Conservation (phyloP, 345 rosid species). For the Citrus inodora region DNA sequence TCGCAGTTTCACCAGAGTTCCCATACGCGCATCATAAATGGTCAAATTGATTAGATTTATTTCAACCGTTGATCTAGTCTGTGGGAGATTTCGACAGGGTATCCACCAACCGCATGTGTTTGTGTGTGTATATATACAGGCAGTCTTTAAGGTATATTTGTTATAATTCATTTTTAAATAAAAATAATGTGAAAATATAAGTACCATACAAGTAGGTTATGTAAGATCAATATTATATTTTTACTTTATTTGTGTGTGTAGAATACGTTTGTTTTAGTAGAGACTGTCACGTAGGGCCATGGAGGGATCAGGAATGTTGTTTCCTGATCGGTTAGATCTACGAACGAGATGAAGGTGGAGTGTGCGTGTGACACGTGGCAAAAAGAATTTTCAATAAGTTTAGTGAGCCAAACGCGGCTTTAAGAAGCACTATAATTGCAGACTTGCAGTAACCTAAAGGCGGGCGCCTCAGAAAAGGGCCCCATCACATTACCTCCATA, state of each 20-base stretch:
- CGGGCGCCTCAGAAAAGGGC: slow-evolving; percentile 9
- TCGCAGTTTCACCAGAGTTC: not conserved
- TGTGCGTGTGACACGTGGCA: too few relatives aligned
- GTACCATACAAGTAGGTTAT: too few relatives aligned
- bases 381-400: not conserved
- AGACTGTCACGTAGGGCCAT: not conserved
- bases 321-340: not conserved
- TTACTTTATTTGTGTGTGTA: too few relatives aligned
- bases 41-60: slow-evolving; percentile 3
- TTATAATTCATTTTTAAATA: too few relatives aligned
- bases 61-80: not conserved
- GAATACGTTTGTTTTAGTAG: not conserved
- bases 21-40: not conserved
- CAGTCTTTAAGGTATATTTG: too few relatives aligned
- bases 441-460: not conserved
- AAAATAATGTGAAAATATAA: not conserved
- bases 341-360: not conserved
- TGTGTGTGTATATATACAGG: too few relatives aligned
- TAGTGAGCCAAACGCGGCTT: slow-evolving; percentile 6
- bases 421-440: not conserved
- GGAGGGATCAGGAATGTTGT: not conserved
- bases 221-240: too few relatives aligned
- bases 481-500: not conserved
- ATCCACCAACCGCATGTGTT: too few relatives aligned
- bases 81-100: too few relatives aligned